Evolutionary conservation across 2,329 filamentous ascomycete species (phyloP).

Genomic region (Ceratocystis diversiconidia): DNA sequence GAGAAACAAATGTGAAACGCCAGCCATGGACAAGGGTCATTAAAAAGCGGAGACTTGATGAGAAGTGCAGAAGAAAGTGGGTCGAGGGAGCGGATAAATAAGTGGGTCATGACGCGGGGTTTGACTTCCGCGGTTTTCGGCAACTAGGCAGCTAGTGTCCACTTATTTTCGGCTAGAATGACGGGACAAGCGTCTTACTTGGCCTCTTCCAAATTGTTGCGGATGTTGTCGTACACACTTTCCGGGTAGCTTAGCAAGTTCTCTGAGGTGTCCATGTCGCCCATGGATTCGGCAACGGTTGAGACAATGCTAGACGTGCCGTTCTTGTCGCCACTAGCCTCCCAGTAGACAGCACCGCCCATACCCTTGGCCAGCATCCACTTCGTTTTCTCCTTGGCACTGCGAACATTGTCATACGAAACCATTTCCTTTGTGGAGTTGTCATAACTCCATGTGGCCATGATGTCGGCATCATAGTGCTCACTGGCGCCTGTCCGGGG

Average conservation of each 20-base stretch:
- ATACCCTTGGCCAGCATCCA: slow-evolving; percentile 48
- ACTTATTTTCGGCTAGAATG: too few relatives aligned
- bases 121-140: too few relatives aligned
- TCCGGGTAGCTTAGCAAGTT: slow-evolving; percentile 43
- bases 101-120: too few relatives aligned
- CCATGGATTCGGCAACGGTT: slow-evolving; percentile 34
- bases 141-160: too few relatives aligned
- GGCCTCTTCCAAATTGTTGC: slow-evolving; percentile 24
- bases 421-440: slow-evolving; percentile 44
- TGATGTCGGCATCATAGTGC: slow-evolving; percentile 39
- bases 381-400: slow-evolving; percentile 44
- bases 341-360: slow-evolving; percentile 76
- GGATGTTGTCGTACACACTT: slow-evolving; percentile 46
- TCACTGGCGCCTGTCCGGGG: slow-evolving; percentile 47
- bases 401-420: slow-evolving; percentile 50
- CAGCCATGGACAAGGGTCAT: not conserved
- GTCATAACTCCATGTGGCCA: slow-evolving; percentile 61
- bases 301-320: slow-evolving; percentile 43
- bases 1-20: not conserved
- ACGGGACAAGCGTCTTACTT: slow-evolving; percentile 5
- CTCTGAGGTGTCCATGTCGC: slow-evolving; percentile 32
- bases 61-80: too few relatives aligned
- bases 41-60: too few relatives aligned
- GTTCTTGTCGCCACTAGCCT: slow-evolving; percentile 51
- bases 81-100: too few relatives aligned